Evolutionary conservation across 2,329 filamentous ascomycete genomes (phyloP), one percentile per base, ranked within the genome.

Genomic region (Endothia cerciana): DNA sequence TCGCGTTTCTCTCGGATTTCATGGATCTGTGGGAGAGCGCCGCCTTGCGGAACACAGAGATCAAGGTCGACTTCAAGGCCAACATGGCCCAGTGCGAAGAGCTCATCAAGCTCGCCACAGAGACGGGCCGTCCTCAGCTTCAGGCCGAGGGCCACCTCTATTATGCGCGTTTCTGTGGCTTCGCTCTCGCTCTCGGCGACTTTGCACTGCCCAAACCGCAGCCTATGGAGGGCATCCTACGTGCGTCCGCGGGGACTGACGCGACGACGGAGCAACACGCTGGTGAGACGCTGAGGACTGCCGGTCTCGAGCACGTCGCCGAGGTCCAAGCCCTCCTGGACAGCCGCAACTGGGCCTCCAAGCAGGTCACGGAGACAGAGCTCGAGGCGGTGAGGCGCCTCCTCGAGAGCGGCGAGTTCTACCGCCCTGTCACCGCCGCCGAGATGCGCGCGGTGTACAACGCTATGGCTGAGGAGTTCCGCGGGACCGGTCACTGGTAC

Each of bases 401-500:
- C 76, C 73, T 90, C 13, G 71, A 74, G 0, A 77, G 76, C 8
- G 76, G 76, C 1, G 78, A 78, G 0, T 85, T 86, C 69, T 85
- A 87, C 73, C 72, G 74, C 2, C 66, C 77, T 0, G 80, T 88
- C 17, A 82, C 79, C 0, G 78, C 76, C 11, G 79, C 81, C 3
- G 85, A 90, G 75, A 80, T 84, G 71, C 77, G 78, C 41, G 79
- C 77, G 0, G 79, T 87, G 2, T 79, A 83, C 61, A 62, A 69
- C 1, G 85, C 86, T 2, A 87, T 89, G 85, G 73, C 80, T 0
- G 64, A 58, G 0, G 82, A 84, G 67, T 82, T 87, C 45, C 67
- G 62, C 0, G 82, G 83, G 0, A 86, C 82, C 0, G 87, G 88
- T 0, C 85, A 89, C 69, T 90, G 87, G 87, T 90, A 89, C 73